Conservation (phyloP, 106 monocot genomes). For the Dactylorhiza incarnata region DNA sequence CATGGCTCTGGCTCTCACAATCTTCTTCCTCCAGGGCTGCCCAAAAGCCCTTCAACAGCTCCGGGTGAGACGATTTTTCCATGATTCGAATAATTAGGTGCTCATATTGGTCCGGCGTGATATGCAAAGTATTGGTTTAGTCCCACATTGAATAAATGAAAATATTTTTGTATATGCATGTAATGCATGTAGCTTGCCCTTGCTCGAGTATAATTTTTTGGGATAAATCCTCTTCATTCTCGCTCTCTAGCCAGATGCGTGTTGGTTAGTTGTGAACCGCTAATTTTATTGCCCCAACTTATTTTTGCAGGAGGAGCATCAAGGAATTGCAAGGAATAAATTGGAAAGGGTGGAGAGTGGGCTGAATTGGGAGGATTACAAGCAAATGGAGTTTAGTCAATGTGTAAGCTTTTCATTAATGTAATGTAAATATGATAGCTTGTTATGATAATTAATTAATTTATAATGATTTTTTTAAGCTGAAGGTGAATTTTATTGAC, state of each 20-base stretch:
- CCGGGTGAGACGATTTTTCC: conserved; percentile 17
- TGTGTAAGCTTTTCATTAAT: conserved; percentile 42
- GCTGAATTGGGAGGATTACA: conserved; percentile 85
- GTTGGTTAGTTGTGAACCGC: no score
- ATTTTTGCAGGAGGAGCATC: conserved; percentile 39
- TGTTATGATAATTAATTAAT: not conserved
- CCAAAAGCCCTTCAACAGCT: conserved; percentile 57
- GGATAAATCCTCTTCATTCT: no score
- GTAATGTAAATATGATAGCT: not conserved
- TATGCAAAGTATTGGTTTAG: no score
- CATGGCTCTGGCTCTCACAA: conserved; percentile 56
- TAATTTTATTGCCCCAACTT: no score
- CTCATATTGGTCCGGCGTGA: no score
- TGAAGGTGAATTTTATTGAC: not conserved
- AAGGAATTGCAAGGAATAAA: conserved; percentile 26
- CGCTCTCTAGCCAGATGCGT: no score
- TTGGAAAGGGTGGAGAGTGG: conserved; percentile 30
- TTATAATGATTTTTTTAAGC: not conserved
- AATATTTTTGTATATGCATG: no score
- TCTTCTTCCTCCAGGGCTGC: conserved; percentile 65
- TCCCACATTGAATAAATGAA: no score
- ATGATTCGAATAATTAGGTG: no score
- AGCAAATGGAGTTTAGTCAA: conserved; percentile 81
- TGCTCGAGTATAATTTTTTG: no score
- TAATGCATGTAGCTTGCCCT: no score